Evolutionary conservation across 2,329 filamentous ascomycete species (phyloP).

Genomic region (Alternaria novae-zelandiae): DNA sequence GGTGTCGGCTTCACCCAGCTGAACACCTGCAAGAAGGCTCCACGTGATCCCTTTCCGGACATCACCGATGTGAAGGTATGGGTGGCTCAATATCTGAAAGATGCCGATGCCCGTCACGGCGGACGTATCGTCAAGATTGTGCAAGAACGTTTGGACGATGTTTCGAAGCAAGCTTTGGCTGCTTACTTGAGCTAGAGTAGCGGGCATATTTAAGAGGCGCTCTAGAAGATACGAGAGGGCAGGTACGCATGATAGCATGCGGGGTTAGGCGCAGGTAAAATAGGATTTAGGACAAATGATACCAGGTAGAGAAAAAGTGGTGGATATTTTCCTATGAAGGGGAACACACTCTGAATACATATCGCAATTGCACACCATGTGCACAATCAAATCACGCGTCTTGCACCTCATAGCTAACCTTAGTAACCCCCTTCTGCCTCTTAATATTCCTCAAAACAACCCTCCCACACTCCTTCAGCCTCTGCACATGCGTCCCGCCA

Average conservation of each 20-base stretch:
- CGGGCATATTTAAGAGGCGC: background rate
- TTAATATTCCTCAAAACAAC: conserved; percentile 71
- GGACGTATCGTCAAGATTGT: conserved; percentile 76
- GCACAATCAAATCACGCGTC: conserved; percentile 15
- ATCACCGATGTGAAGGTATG: conserved; percentile 79
- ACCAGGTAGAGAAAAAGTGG: conserved; percentile 20
- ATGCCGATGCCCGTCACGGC: conserved; percentile 74
- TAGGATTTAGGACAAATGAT: conserved; percentile 17
- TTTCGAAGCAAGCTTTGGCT: conserved; percentile 50
- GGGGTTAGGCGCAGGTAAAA: background rate
- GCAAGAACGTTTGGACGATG: conserved; percentile 66
- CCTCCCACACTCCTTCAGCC: conserved; percentile 64
- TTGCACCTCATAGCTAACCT: conserved; percentile 58
- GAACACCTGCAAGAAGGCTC: conserved; percentile 81
- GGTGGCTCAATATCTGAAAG: conserved; percentile 81
- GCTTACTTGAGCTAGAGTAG: conserved; percentile 30
- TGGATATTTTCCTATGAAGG: background rate
- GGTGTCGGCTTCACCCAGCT: conserved; percentile 93
- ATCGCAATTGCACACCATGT: background rate
- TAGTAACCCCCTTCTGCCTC: conserved; percentile 67
- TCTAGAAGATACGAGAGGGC: background rate
- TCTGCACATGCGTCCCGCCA: conserved; percentile 74
- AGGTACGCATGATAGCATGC: background rate
- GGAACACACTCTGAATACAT: background rate
- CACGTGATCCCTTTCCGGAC: conserved; percentile 84